A percentile compares a stretch with the other conserved stretches of the same genome.
Conservation (phyloP, 495 filamentous ascomycete genomes). For the Chaetomium cochliodes region DNA sequence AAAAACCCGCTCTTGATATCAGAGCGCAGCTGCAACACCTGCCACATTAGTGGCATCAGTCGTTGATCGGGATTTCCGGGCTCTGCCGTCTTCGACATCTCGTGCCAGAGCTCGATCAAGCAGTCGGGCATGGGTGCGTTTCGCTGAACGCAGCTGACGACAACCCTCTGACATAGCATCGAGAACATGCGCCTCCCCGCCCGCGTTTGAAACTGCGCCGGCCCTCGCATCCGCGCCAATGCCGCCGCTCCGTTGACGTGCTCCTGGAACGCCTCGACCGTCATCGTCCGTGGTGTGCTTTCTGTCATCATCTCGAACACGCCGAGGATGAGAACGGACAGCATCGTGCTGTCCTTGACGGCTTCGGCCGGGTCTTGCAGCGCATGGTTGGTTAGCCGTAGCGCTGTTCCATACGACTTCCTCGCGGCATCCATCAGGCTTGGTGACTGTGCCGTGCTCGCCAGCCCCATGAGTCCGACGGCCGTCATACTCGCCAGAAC, state of each 20-base stretch:
- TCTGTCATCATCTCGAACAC: constrained; percentile 57
- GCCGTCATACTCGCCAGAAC: constrained; percentile 49
- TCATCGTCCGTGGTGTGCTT: constrained; percentile 41
- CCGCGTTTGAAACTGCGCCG: constrained; percentile 54
- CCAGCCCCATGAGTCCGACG: constrained; percentile 50
- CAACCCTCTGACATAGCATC: constrained; percentile 50
- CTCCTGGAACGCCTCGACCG: constrained; percentile 55
- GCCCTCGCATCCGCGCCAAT: constrained; percentile 56
- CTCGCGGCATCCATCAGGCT: constrained; percentile 46
- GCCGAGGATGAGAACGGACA: constrained; percentile 60
- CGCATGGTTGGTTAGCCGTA: constrained; percentile 53
- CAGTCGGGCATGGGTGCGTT: constrained; percentile 39
- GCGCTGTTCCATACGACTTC: constrained; percentile 48
- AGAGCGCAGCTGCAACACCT: constrained; percentile 51
- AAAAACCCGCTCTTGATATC: constrained; percentile 37
- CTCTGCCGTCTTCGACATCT: constrained; percentile 31
- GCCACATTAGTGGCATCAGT: constrained; percentile 38
- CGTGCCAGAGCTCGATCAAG: constrained; percentile 41
- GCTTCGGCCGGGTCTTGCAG: constrained; percentile 54
- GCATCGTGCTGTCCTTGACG: constrained; percentile 60
- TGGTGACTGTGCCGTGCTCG: constrained; percentile 41
- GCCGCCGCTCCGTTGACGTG: constrained; percentile 61
- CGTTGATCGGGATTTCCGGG: constrained; percentile 30
- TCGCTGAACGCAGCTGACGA: constrained; percentile 44
- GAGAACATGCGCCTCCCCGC: constrained; percentile 59